Base-by-base conservation (phyloP, 1,139 yeast genomes). In the Lodderomyces theae region DNA sequence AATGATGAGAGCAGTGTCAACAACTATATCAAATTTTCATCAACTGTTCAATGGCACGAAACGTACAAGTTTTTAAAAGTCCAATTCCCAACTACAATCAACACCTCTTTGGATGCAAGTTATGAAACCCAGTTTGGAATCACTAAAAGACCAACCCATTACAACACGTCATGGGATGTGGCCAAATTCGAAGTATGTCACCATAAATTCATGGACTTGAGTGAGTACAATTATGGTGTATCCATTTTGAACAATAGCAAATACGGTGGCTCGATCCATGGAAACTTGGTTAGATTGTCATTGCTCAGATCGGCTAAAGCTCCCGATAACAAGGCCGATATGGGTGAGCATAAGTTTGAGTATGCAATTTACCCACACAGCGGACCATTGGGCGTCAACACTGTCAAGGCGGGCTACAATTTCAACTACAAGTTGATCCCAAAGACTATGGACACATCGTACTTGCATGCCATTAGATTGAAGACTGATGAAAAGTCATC, bases 111-210 rank as follows among this genome's bases (percentile, higher is more conserved):
- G 42, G 63, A 56, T 30, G 97, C 96, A 2, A 79, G 80, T 42
- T 92, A 87, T 60, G 98, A 92, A 61, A 89, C 97, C 1, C 96
- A 89, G 59, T 92, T 86, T 64, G 97, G 97, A 44, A 65, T 86
- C 39, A 92, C 95, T 11, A 80, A 77, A 53, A 79, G 97, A 51
- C 95, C 97, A 35, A 92, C 97, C 0, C 97, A 90, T 61, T 90
- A 73, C 66, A 92, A 92, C 59, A 90, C 97, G 1, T 69, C 88
- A 1, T 90, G 97, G 97, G 98, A 90, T 57, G 84, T 83, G 32
- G 97, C 97, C 45, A 89, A 89, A 62, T 92, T 92, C 62, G 98
- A 92, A 63, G 96, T 89, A 16, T 87, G 96, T 52, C 90, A 86
- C 54, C 97, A 92, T 63, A 86, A 87, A 58, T 92, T 88, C 67